Evolutionary conservation across 345 rosid genomes (phyloP).

Genomic region (Clausena lansium): DNA sequence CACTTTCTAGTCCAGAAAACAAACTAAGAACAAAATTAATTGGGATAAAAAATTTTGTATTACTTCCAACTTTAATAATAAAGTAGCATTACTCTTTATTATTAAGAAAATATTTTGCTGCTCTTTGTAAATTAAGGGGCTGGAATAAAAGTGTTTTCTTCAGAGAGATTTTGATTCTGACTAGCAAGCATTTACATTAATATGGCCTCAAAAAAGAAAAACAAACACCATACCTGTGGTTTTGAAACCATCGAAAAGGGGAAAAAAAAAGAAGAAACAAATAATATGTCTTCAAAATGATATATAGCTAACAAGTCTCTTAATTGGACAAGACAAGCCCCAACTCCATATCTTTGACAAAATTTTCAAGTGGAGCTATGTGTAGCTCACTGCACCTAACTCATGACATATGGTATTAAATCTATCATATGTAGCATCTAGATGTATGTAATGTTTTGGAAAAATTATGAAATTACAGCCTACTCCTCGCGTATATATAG

Average conservation of each 20-base stretch:
- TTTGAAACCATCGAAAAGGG: no score
- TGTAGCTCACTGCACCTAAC: neutral
- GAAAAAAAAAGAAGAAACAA: no score
- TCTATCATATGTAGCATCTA: neutral
- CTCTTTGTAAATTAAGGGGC: no score
- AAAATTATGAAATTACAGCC: neutral
- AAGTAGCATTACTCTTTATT: no score
- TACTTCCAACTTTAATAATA: no score
- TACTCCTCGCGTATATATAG: neutral
- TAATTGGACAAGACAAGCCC: neutral
- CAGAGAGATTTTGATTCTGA: no score
- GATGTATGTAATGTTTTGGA: neutral
- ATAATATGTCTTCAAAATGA: no score
- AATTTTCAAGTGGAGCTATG: neutral
- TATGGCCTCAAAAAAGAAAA: no score
- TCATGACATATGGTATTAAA: neutral
- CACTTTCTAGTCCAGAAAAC: neutral
- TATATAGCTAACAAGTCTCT: neutral
- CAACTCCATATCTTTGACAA: neutral
- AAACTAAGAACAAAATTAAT: neutral
- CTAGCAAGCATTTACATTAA: no score
- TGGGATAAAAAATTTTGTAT: no score
- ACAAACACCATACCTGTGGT: neutral
- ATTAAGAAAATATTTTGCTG: no score
- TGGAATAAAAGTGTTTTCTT: no score